A percentile compares a stretch with the other conserved stretches of the same genome.
These are phyloP conservation scores for Sphagnum magellanicum DNA, from an alignment of 228 moss, liverwort and hornwort species.

Conservation along the genomic window DNA sequence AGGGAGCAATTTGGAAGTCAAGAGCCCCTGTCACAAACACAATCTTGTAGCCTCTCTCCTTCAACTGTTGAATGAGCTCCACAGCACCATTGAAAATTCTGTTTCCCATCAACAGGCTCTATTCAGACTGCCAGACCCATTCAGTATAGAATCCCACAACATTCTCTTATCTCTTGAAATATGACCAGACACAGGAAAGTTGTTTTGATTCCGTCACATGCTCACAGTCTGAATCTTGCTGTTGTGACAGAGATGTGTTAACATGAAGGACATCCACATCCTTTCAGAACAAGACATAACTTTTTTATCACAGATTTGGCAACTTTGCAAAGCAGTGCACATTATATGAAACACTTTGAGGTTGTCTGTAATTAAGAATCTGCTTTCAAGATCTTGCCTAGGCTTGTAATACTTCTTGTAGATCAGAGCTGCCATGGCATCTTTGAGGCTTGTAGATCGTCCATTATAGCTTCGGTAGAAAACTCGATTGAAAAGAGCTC, in stretches of 20 bases:
- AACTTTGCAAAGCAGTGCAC: too few species aligned
- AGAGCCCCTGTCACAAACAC: slow-evolving; percentile 43
- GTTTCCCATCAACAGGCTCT: background rate
- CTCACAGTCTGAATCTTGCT: too few species aligned
- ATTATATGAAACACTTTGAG: too few species aligned
- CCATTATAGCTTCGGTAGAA: slow-evolving; percentile 36
- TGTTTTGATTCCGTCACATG: too few species aligned
- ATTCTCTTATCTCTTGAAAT: too few species aligned
- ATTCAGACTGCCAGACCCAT: background rate
- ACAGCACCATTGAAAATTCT: slow-evolving; percentile 28
- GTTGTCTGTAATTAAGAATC: too few species aligned
- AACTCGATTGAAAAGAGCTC: slow-evolving; percentile 33
- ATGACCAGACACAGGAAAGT: too few species aligned
- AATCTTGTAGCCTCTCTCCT: slow-evolving; percentile 27
- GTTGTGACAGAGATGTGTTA: too few species aligned
- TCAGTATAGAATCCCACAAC: too few species aligned
- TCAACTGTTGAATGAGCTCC: slow-evolving; percentile 25
- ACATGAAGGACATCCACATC: too few species aligned
- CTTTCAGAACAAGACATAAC: too few species aligned
- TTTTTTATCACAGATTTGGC: too few species aligned
- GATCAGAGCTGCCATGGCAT: slow-evolving; percentile 23
- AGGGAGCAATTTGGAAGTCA: slow-evolving; percentile 37
- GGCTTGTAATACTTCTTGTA: slow-evolving; percentile 31
- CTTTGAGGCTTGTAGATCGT: slow-evolving; percentile 15
- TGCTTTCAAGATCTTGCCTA: slow-evolving; percentile 11